Base-by-base conservation (phyloP, 176 grass and related monocot species). In the Chloris gayana region DNA sequence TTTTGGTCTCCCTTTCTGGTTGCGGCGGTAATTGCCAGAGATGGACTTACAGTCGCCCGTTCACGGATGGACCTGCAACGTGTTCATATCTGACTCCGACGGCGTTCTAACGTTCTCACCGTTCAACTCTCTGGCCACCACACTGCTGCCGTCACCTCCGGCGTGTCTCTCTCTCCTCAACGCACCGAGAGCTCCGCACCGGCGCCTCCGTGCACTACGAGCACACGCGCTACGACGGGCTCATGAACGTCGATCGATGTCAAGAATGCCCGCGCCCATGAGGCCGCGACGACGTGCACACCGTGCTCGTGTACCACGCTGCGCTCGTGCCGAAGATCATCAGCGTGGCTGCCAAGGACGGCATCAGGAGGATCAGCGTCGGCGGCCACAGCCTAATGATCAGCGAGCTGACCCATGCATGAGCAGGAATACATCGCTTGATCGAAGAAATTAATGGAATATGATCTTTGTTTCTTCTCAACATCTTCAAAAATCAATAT, bases 161-260 rank as follows among this genome's bases (percentile, higher is more conserved):
- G 76, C 0, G 0, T 58, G n/a, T n/a, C n/a, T n/a, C 24, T 3
- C 79, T 17, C 57, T 77, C 11, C 57, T 81, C 35, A 86, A 94
- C 69, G 21, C 73, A 2, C 77, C 85, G 0, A 14, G 64, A 2
- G 76, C 85, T 6, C 6, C 7, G 59, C 24, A 4, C 49, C 49
- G 0, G 21, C 49, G 6, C 19, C 21, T 38, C 75, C 41, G 92
- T 98, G 63, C 92, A 86, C 1, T 88, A 95, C 15, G 33, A 71
- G 50, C 90, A 89, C 69, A 75, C 81, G 12, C 86, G 32, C 54
- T 95, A 92, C 80, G 72, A 86, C 22, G 88, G 78, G 1, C 78
- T 95, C 19, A 27, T 94, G 56, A 90, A 94, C 64, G 78, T 94
- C 6, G 88, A 94, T 21, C n/a, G n/a, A n/a, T n/a, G 75, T 93